A percentile compares a stretch with the other conserved stretches of the same genome.
These are phyloP conservation scores for Saccharomycopsis fodiens DNA, from an alignment of 805 yeast genomes.

Conservation along the genomic window DNA sequence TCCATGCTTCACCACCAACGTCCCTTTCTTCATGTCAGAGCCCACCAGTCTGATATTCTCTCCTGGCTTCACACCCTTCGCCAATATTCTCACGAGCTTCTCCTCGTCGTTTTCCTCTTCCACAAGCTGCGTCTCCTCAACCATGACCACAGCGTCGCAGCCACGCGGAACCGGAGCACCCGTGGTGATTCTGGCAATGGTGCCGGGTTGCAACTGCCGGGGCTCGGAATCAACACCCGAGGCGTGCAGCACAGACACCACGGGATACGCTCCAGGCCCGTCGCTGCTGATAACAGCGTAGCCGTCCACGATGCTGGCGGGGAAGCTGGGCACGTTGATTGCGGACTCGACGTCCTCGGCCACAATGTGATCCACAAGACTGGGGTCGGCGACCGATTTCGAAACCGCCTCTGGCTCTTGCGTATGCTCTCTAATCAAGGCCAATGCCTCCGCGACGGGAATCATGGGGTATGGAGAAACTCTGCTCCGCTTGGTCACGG, in stretches of 20 bases:
- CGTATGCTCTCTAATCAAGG: constrained; percentile 28
- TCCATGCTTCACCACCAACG: constrained; percentile 31
- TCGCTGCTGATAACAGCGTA: constrained; percentile 41
- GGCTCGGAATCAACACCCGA: constrained; percentile 22
- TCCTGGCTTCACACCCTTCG: constrained; percentile 30
- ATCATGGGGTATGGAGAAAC: constrained; percentile 43
- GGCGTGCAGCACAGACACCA: constrained; percentile 37
- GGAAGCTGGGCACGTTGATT: constrained; percentile 37
- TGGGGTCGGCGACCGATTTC: constrained; percentile 26
- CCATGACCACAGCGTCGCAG: constrained; percentile 46
- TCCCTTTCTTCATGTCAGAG: constrained; percentile 37
- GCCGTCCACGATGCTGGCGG: constrained; percentile 53
- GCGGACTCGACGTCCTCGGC: constrained; percentile 37
- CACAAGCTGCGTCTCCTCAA: constrained; percentile 40
- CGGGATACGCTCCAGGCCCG: constrained; percentile 38
- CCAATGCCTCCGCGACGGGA: constrained; percentile 34
- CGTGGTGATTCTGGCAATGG: constrained; percentile 42
- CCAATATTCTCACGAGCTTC: constrained; percentile 32
- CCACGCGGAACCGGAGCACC: constrained; percentile 54
- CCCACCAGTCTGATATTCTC: constrained; percentile 44
- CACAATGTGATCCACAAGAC: constrained; percentile 32
- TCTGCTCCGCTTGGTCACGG: constrained; percentile 37
- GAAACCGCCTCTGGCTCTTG: constrained; percentile 26
- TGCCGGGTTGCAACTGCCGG: constrained; percentile 26
- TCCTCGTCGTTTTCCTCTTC: constrained; percentile 37